These are phyloP conservation scores for Hypoxylon fuscum DNA, from an alignment of 495 filamentous ascomycete species.

Conservation along the genomic window DNA sequence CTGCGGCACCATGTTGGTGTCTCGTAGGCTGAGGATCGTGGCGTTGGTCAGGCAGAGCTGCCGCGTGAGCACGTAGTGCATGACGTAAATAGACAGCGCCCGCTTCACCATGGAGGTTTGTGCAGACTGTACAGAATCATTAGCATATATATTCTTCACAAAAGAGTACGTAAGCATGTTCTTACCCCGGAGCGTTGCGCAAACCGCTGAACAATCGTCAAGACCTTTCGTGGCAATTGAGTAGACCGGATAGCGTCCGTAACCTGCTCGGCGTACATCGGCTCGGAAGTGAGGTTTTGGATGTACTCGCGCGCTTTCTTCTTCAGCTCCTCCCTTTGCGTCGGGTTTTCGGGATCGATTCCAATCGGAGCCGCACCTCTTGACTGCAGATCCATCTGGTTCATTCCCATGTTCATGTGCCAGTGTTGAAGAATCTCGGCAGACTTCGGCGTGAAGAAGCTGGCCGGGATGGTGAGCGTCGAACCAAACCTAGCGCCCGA, in stretches of 20 bases:
- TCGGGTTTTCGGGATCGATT: slow-evolving; percentile 46
- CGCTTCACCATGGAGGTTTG: slow-evolving; percentile 52
- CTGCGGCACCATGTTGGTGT: slow-evolving; percentile 47
- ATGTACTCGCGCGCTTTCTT: slow-evolving; percentile 53
- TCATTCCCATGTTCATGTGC: slow-evolving; percentile 45
- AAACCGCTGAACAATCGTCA: slow-evolving; percentile 55
- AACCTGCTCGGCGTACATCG: slow-evolving; percentile 53
- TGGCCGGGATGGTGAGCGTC: slow-evolving; percentile 50
- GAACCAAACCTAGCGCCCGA: slow-evolving; percentile 52
- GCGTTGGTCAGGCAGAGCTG: slow-evolving; percentile 56
- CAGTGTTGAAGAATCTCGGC: slow-evolving; percentile 57
- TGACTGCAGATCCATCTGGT: slow-evolving; percentile 48
- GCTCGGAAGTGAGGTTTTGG: slow-evolving; percentile 52
- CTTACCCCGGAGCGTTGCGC: slow-evolving; percentile 47
- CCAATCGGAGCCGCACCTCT: slow-evolving; percentile 55
- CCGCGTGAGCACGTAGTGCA: slow-evolving; percentile 61
- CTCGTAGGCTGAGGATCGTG: slow-evolving; percentile 48
- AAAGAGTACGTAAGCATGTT: neutral
- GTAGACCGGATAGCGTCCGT: slow-evolving; percentile 54
- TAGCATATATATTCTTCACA: neutral
- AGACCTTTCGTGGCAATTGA: slow-evolving; percentile 50
- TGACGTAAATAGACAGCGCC: slow-evolving; percentile 59
- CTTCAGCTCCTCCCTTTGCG: slow-evolving; percentile 52
- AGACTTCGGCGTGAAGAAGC: slow-evolving; percentile 57
- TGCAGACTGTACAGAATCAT: neutral